Percentiles rank a stretch among this genome's conserved stretches.
Evolutionary conservation across 2,329 filamentous ascomycete species (phyloP).

Genomic region (Cladophialophora carrionii): DNA sequence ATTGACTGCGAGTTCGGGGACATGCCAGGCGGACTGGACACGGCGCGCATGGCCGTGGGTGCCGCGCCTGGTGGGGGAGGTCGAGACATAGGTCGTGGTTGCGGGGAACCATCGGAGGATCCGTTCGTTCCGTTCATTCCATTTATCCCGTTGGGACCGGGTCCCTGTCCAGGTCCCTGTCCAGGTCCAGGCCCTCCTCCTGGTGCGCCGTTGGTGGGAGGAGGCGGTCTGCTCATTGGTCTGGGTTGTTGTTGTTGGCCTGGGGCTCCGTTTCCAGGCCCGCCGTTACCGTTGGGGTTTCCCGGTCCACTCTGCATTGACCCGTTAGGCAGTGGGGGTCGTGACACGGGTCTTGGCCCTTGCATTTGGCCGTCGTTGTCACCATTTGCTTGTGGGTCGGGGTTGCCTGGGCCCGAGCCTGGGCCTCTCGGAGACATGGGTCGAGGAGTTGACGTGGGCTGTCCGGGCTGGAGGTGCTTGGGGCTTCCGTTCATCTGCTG

Average conservation of each 20-base stretch:
- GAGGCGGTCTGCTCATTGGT: not conserved
- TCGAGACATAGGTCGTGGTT: not conserved
- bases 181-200: too few species aligned
- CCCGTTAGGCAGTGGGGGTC: not conserved
- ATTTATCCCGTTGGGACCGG: not conserved
- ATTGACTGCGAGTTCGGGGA: too few species aligned
- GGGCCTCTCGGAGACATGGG: not conserved
- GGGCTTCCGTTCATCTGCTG: not conserved
- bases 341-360: not conserved
- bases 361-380: not conserved
- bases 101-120: not conserved
- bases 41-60: not conserved
- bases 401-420: not conserved
- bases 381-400: not conserved
- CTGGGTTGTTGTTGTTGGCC: too few species aligned
- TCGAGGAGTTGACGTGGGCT: not conserved
- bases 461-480: not conserved
- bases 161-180: not conserved
- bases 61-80: not conserved
- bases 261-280: not conserved
- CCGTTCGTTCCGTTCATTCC: not conserved
- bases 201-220: not conserved
- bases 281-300: not conserved
- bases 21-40: not conserved
- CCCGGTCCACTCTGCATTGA: not conserved